phyloP scores from a whole-genome alignment of 345 rosid genomes.

The Gossypium thurberi region DNA sequence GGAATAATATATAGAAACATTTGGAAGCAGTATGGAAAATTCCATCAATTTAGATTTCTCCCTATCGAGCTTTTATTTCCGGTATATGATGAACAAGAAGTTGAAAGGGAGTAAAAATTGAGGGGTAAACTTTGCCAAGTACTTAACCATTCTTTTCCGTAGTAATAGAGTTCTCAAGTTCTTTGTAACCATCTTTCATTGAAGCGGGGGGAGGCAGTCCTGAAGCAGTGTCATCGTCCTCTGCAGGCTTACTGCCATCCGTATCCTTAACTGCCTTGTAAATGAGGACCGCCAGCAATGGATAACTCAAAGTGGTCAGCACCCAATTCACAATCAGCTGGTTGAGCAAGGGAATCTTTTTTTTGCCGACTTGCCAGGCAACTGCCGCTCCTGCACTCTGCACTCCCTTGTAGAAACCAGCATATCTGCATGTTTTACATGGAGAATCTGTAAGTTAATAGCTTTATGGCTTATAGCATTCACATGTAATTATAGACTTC shows the following conservation, averaged over 20 bases:
- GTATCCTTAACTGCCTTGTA: constrained; percentile 46
- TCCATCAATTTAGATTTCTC: background rate
- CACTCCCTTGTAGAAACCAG: constrained; percentile 63
- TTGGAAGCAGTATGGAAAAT: background rate
- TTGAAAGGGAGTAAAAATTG: background rate
- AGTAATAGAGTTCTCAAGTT: constrained; percentile 1
- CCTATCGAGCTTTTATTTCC: background rate
- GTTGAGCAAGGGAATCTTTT: constrained; percentile 27
- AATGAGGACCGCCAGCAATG: constrained; percentile 37
- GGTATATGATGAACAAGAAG: background rate
- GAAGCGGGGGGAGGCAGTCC: constrained; percentile 2
- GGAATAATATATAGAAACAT: background rate
- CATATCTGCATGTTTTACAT: constrained; percentile 31
- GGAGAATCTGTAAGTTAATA: background rate
- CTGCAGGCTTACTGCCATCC: constrained; percentile 22
- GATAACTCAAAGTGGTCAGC: constrained; percentile 53
- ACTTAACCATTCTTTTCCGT: background rate
- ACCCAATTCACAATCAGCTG: constrained; percentile 49
- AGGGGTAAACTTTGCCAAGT: constrained; percentile 1
- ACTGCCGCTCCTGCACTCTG: constrained; percentile 66
- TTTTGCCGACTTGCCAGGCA: constrained; percentile 62
- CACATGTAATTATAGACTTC: background rate
- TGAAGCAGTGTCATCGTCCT: constrained; percentile 2
- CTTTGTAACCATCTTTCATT: background rate
- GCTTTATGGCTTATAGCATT: background rate